Evolutionary conservation across 768 basidiomycete species (phyloP).

Genomic region (Amanita molliuscula): DNA sequence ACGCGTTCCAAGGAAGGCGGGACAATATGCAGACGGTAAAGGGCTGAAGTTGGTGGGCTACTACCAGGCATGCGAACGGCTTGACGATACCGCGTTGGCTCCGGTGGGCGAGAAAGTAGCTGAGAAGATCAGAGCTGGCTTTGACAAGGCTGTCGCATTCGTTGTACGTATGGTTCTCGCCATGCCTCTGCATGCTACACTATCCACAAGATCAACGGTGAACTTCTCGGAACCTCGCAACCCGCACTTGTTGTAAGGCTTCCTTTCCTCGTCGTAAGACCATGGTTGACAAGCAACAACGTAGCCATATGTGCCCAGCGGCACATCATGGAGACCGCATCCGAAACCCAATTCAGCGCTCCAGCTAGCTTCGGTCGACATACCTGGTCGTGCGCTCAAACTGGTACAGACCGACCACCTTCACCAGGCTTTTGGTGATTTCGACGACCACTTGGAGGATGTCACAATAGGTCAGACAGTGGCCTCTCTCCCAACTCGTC

Average conservation of each 20-base stretch:
- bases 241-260: constrained; percentile 6
- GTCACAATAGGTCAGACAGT: constrained; percentile 38
- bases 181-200: background rate
- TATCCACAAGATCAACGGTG: constrained; percentile 3
- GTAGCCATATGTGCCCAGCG: constrained; percentile 42
- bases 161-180: constrained; percentile 36
- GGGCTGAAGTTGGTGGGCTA: constrained; percentile 55
- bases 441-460: constrained; percentile 77
- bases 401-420: constrained; percentile 39
- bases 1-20: constrained; percentile 31
- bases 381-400: constrained; percentile 36
- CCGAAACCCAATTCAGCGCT: constrained; percentile 29
- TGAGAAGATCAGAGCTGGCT: constrained; percentile 40
- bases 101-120: constrained; percentile 60
- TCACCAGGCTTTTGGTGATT: constrained; percentile 61
- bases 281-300: background rate
- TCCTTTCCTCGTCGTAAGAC: background rate
- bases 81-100: constrained; percentile 50
- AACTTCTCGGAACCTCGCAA: background rate
- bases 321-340: constrained; percentile 39
- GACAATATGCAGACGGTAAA: constrained; percentile 44
- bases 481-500: constrained; percentile 11
- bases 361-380: constrained; percentile 32
- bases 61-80: constrained; percentile 61
- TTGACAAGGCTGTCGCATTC: constrained; percentile 55